Conservation (phyloP, 371 early-diverging fungal species). For the Rhizopus delemar region DNA sequence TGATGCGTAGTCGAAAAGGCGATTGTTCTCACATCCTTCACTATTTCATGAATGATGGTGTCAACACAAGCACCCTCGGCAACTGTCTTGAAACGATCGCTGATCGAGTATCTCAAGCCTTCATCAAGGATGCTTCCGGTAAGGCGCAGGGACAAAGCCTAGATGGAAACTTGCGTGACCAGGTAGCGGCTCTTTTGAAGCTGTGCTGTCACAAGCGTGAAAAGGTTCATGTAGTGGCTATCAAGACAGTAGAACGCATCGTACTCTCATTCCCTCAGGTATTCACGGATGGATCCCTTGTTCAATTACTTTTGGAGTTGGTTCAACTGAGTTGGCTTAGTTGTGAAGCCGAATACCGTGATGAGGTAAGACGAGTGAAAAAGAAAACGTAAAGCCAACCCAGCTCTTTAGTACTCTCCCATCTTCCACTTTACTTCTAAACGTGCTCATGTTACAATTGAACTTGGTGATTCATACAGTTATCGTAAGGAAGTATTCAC, state of each 20-base stretch:
- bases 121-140: slow-evolving; percentile 56
- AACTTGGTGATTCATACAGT: slow-evolving; percentile 73
- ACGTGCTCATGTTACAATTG: slow-evolving; percentile 68
- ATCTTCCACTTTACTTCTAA: slow-evolving; percentile 71
- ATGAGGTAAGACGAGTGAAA: slow-evolving; percentile 41
- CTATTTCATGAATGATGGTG: slow-evolving; percentile 86
- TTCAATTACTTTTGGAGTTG: slow-evolving; percentile 71
- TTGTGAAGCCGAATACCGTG: slow-evolving; percentile 80
- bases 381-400: not conserved
- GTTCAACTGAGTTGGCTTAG: slow-evolving; percentile 79
- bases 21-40: slow-evolving; percentile 71
- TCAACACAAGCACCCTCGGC: slow-evolving; percentile 58
- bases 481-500: slow-evolving; percentile 74
- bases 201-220: slow-evolving; percentile 68
- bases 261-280: slow-evolving; percentile 68
- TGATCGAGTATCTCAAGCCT: slow-evolving; percentile 56
- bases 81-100: slow-evolving; percentile 75
- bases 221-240: slow-evolving; percentile 67
- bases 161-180: slow-evolving; percentile 50
- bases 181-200: slow-evolving; percentile 65
- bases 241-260: slow-evolving; percentile 58
- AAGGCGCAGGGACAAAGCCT: slow-evolving; percentile 54
- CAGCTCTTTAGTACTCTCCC: slow-evolving; percentile 60
- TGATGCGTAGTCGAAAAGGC: slow-evolving; percentile 71
- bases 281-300: slow-evolving; percentile 64